phyloP scores from a whole-genome alignment of 1,139 yeast species.

The Debaryomyces sp. region DNA sequence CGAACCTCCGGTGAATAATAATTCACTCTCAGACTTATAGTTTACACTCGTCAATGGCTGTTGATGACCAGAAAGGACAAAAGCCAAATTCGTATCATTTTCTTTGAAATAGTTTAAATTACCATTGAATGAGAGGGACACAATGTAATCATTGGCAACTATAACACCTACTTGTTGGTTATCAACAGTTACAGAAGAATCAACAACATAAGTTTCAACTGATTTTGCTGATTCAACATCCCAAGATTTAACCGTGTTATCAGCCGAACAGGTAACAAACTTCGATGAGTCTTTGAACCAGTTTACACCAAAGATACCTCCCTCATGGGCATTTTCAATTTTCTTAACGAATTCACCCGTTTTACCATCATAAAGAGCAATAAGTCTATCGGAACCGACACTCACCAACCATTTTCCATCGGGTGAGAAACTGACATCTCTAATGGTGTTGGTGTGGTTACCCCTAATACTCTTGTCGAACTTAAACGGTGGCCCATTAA shows the following conservation, averaged over 20 bases:
- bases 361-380: conserved; percentile 83
- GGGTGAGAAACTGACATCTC: conserved; percentile 83
- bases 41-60: conserved; percentile 63
- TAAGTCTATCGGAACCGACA: conserved; percentile 83
- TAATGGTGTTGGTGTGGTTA: conserved; percentile 74
- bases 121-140: conserved; percentile 76
- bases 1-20: conserved; percentile 70
- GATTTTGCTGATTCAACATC: conserved; percentile 30
- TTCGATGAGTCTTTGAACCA: conserved; percentile 65
- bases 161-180: conserved; percentile 85
- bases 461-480: conserved; percentile 74
- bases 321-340: conserved; percentile 63
- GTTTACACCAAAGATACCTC: conserved; percentile 77
- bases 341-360: conserved; percentile 72
- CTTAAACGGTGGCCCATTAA: conserved; percentile 92
- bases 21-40: conserved; percentile 19
- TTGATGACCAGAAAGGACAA: conserved; percentile 75
- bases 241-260: conserved; percentile 72
- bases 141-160: conserved; percentile 57
- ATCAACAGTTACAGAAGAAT: conserved; percentile 36
- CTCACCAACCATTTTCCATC: conserved; percentile 73
- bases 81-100: conserved; percentile 41
- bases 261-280: conserved; percentile 86
- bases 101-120: conserved; percentile 60
- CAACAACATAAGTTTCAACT: conserved; percentile 46